Conservation (phyloP, 225 moss, liverwort and hornwort genomes). For the Ulota crispa region DNA sequence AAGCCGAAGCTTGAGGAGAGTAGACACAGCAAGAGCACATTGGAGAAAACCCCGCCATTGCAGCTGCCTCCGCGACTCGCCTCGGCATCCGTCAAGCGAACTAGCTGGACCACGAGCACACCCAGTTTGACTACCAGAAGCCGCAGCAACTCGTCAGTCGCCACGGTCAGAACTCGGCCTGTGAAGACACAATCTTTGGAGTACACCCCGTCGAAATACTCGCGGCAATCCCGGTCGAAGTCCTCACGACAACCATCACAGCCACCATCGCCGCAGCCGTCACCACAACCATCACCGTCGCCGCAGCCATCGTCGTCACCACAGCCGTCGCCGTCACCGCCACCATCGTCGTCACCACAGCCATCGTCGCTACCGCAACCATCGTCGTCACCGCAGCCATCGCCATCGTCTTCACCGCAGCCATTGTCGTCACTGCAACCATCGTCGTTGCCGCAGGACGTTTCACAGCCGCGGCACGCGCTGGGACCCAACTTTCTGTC, state of each 20-base stretch:
- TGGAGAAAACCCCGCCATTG: slow-evolving; percentile 19
- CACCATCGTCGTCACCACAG: background rate
- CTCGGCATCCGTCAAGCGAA: slow-evolving; percentile 28
- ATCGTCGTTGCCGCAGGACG: background rate
- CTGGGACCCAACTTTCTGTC: slow-evolving; percentile 23
- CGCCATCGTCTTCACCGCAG: background rate
- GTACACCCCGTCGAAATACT: background rate
- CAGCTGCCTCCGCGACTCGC: slow-evolving; percentile 53
- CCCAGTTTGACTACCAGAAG: slow-evolving; percentile 1
- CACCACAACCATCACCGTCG: background rate
- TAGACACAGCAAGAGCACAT: background rate
- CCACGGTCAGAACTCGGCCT: background rate
- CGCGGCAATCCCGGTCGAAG: background rate
- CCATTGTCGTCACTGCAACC: background rate
- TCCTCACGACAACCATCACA: background rate
- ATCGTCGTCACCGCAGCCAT: background rate
- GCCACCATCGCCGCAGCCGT: background rate
- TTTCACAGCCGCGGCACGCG: background rate
- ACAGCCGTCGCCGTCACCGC: background rate
- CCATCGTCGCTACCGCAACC: background rate
- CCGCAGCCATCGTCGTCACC: background rate
- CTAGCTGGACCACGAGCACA: slow-evolving; percentile 19
- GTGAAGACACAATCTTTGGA: slow-evolving; percentile 4
- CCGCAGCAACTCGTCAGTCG: background rate
- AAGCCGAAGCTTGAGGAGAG: slow-evolving; percentile 36